Percentiles rank a stretch among this genome's conserved stretches.
Evolutionary conservation across 352 stramenopile genomes (phyloP).

Genomic region (Pythium myriotylum): DNA sequence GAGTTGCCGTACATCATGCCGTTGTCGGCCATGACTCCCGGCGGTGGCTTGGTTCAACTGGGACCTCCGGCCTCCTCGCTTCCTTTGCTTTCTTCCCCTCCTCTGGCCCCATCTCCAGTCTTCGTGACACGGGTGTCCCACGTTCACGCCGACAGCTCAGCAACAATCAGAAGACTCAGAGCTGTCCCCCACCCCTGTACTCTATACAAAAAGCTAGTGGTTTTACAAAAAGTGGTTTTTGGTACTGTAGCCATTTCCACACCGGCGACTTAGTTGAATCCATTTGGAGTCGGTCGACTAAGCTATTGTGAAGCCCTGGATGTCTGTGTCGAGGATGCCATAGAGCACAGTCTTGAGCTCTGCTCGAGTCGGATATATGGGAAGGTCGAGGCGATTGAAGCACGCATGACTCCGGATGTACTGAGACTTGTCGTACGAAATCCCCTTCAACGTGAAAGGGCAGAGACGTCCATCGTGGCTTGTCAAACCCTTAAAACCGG

Average conservation of each 20-base stretch:
- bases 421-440: slow-evolving; percentile 20
- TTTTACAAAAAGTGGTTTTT: slow-evolving; percentile 7
- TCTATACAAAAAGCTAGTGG: neutral
- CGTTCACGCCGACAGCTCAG: neutral
- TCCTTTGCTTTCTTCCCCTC: neutral
- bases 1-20: slow-evolving; percentile 32
- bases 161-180: slow-evolving; percentile 3
- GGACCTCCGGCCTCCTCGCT: neutral
- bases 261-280: neutral
- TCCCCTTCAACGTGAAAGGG: slow-evolving; percentile 70
- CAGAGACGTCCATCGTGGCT: slow-evolving; percentile 81
- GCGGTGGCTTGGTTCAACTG: neutral
- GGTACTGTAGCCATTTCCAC: slow-evolving; percentile 1
- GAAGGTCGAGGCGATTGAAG: slow-evolving; percentile 32
- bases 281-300: slow-evolving; percentile 7
- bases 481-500: slow-evolving; percentile 74
- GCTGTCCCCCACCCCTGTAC: neutral
- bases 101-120: slow-evolving; percentile 2
- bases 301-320: slow-evolving; percentile 30
- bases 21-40: slow-evolving; percentile 14
- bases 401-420: slow-evolving; percentile 34
- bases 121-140: slow-evolving; percentile 4
- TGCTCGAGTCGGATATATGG: slow-evolving; percentile 21
- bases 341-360: slow-evolving; percentile 26
- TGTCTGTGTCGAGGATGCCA: slow-evolving; percentile 28